Percentiles rank a stretch among this genome's conserved stretches.
Evolutionary conservation across 768 basidiomycete species (phyloP).

Genomic region (Serendipita sp.): DNA sequence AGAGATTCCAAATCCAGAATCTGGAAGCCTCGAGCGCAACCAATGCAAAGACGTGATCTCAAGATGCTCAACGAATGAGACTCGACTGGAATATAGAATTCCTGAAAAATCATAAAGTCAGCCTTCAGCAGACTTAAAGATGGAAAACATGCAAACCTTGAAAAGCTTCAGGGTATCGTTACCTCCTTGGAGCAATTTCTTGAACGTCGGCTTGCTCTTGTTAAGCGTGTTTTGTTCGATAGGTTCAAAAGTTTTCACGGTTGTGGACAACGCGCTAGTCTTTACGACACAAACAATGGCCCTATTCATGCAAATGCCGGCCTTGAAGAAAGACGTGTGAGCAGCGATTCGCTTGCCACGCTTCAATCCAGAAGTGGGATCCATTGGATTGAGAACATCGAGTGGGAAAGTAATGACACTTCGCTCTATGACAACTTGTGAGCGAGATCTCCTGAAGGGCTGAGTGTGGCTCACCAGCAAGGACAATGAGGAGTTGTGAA

Average conservation of each 20-base stretch:
- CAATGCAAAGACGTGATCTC: conserved; percentile 93
- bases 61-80: conserved; percentile 94
- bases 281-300: conserved; percentile 96
- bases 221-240: conserved; percentile 77
- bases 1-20: conserved; percentile 95
- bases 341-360: conserved; percentile 90
- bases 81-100: conserved; percentile 98
- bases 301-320: conserved; percentile 78
- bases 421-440: conserved; percentile 41
- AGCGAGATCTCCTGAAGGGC: not conserved
- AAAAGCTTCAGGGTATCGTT: conserved; percentile 88
- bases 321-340: conserved; percentile 96
- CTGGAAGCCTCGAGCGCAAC: conserved; percentile 94
- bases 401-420: conserved; percentile 93
- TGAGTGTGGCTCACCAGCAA: conserved; percentile 56
- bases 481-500: conserved; percentile 87
- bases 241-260: conserved; percentile 94
- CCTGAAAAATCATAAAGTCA: conserved; percentile 30
- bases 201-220: conserved; percentile 78
- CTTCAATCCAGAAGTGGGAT: conserved; percentile 81
- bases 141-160: conserved; percentile 39
- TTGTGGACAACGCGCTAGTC: conserved; percentile 84
- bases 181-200: conserved; percentile 82
- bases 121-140: not conserved
- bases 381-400: conserved; percentile 77